Conservation (phyloP, 75 land plant genomes). For the Cryptomeria japonica region DNA sequence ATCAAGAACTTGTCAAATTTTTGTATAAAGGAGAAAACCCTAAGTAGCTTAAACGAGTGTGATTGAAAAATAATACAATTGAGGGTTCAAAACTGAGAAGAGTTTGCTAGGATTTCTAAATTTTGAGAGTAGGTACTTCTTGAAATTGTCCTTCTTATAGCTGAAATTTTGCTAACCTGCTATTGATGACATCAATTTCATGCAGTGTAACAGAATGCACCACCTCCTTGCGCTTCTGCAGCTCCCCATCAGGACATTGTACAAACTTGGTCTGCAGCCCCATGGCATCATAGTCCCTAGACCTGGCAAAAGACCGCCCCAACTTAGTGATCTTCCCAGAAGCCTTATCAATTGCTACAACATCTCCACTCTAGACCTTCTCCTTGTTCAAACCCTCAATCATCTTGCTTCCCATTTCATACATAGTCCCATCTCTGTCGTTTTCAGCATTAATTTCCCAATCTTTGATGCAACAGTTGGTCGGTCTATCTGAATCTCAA, state of each 20-base stretch:
- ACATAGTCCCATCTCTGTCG: slow-evolving; percentile 98
- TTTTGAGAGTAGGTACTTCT: not conserved
- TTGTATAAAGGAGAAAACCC: too few species aligned
- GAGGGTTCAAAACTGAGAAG: not conserved
- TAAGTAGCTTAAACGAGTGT: not conserved
- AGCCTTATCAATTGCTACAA: slow-evolving; percentile 83
- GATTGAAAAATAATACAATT: too few species aligned
- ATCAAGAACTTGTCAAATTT: not conserved
- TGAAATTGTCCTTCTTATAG: not conserved
- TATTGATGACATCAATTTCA: slow-evolving; percentile 97
- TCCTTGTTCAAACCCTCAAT: slow-evolving; percentile 85
- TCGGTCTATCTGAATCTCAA: slow-evolving; percentile 87
- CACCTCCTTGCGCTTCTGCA: slow-evolving; percentile 95
- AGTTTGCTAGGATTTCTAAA: not conserved
- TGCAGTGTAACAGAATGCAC: slow-evolving; percentile 94
- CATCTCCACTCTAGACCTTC: slow-evolving; percentile 98
- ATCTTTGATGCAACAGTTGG: slow-evolving; percentile 85
- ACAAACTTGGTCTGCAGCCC: slow-evolving; percentile 93
- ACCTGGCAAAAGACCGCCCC: slow-evolving; percentile 82
- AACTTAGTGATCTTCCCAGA: slow-evolving; percentile 93
- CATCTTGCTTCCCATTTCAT: slow-evolving; percentile 91
- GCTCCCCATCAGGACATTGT: slow-evolving; percentile 95
- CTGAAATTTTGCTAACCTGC: slow-evolving; percentile 51
- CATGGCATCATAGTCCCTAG: slow-evolving; percentile 91
- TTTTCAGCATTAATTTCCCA: slow-evolving; percentile 88